These are phyloP conservation scores for Pseudopyricularia cyperi DNA, from an alignment of 2,329 filamentous ascomycete species.

Conservation along the genomic window DNA sequence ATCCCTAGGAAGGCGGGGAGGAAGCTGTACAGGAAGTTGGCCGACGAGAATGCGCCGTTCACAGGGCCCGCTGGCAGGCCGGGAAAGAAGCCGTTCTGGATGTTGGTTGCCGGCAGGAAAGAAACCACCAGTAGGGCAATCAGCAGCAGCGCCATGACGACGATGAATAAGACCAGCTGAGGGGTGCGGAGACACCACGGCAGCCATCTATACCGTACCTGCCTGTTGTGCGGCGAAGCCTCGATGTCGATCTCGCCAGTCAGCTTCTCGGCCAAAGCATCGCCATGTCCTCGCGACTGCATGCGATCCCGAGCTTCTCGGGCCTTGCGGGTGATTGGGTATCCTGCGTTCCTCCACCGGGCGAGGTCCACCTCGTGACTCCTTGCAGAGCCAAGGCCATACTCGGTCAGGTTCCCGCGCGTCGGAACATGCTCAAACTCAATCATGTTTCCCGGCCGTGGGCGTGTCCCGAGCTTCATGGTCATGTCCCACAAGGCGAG, in stretches of 20 bases:
- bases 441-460: not conserved
- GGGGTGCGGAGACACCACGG: slow-evolving; percentile 63
- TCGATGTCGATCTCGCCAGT: slow-evolving; percentile 13
- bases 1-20: slow-evolving; percentile 56
- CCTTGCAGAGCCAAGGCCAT: slow-evolving; percentile 48
- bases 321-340: not conserved
- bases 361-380: not conserved
- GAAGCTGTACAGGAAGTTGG: slow-evolving; percentile 80
- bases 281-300: not conserved
- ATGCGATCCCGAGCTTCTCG: not conserved
- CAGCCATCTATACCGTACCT: slow-evolving; percentile 52
- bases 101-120: slow-evolving; percentile 56
- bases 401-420: slow-evolving; percentile 22
- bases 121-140: slow-evolving; percentile 64
- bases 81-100: slow-evolving; percentile 61
- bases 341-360: slow-evolving; percentile 3
- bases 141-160: slow-evolving; percentile 47
- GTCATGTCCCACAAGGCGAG: slow-evolving; percentile 68
- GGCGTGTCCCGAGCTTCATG: not conserved
- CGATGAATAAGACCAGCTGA: slow-evolving; percentile 51
- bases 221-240: slow-evolving; percentile 34
- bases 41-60: slow-evolving; percentile 59
- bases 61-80: slow-evolving; percentile 48
- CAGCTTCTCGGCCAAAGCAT: not conserved
- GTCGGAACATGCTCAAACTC: not conserved